phyloP scores from a whole-genome alignment of 2,329 filamentous ascomycete genomes.

The Fusarium ramigenum region DNA sequence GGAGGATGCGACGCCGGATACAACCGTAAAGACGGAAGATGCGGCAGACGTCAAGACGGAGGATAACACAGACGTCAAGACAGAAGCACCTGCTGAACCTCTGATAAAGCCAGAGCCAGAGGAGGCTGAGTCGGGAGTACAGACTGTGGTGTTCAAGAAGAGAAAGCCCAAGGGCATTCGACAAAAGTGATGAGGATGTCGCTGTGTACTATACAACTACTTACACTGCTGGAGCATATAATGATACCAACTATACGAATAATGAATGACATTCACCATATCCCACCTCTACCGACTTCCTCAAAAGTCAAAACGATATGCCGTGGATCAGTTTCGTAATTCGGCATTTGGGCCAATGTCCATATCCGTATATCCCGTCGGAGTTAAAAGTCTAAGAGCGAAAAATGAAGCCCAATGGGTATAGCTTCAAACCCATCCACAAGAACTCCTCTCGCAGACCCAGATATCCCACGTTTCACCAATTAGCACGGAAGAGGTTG shows the following conservation, averaged over 20 bases:
- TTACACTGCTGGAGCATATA: not conserved
- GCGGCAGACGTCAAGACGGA: constrained; percentile 1
- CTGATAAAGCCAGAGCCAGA: constrained; percentile 46
- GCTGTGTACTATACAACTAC: not conserved
- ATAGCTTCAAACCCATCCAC: not conserved
- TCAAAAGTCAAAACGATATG: too few species aligned
- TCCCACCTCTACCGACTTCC: not conserved
- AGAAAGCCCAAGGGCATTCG: constrained; percentile 74
- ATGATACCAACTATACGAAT: not conserved
- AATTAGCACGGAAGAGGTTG: constrained; percentile 5
- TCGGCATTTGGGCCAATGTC: not conserved
- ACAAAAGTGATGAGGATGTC: constrained; percentile 57
- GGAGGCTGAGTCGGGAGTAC: constrained; percentile 34
- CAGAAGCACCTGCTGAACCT: constrained; percentile 48
- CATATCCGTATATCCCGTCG: not conserved
- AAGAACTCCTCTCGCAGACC: not conserved
- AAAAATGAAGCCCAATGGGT: not conserved
- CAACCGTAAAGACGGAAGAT: not conserved
- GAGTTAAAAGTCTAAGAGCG: not conserved
- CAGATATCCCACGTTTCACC: not conserved
- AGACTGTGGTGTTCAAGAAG: constrained; percentile 80
- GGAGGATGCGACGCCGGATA: not conserved
- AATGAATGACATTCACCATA: not conserved
- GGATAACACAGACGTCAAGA: constrained; percentile 48
- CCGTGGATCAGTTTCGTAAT: not conserved